phyloP scores from a whole-genome alignment of 1,284 basidiomycete species.

The Chalciporus piperatoides region DNA sequence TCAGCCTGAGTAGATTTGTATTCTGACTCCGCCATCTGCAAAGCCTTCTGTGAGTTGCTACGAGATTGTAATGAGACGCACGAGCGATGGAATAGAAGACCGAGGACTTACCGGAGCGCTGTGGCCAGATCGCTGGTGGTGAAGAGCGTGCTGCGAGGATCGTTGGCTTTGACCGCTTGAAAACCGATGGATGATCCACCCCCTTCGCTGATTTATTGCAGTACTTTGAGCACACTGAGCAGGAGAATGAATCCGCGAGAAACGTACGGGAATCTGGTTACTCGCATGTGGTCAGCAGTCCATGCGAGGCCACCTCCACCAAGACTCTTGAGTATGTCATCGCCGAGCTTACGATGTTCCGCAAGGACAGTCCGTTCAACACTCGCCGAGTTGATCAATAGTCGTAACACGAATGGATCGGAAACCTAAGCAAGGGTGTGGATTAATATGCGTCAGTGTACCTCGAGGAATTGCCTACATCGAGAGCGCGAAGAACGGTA shows the following conservation, averaged over 20 bases:
- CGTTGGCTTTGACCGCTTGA: constrained; percentile 35
- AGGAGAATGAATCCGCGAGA: not conserved
- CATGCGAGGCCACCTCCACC: constrained; percentile 52
- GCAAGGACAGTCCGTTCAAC: constrained; percentile 79
- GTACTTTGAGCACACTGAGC: constrained; percentile 8
- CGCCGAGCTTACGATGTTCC: constrained; percentile 54
- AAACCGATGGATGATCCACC: constrained; percentile 49
- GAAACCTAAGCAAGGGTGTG: constrained; percentile 51
- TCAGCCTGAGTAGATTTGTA: constrained; percentile 21
- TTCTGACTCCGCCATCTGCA: constrained; percentile 28
- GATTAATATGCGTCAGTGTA: constrained; percentile 7
- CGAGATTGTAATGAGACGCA: not conserved
- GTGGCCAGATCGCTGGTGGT: constrained; percentile 35
- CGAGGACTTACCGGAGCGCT: constrained; percentile 32
- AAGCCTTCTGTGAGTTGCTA: constrained; percentile 29
- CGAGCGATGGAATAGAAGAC: not conserved
- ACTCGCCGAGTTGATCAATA: constrained; percentile 70
- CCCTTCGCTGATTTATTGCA: constrained; percentile 48
- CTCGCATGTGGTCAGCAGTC: constrained; percentile 57
- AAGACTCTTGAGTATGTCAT: constrained; percentile 47
- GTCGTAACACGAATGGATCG: constrained; percentile 72
- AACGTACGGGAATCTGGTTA: constrained; percentile 61
- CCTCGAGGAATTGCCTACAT: constrained; percentile 44
- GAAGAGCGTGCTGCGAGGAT: constrained; percentile 50
- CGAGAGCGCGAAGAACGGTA: constrained; percentile 83